These are phyloP conservation scores for Xylariaceae sp. DNA, from an alignment of 2,329 filamentous ascomycete species.

Conservation along the genomic window DNA sequence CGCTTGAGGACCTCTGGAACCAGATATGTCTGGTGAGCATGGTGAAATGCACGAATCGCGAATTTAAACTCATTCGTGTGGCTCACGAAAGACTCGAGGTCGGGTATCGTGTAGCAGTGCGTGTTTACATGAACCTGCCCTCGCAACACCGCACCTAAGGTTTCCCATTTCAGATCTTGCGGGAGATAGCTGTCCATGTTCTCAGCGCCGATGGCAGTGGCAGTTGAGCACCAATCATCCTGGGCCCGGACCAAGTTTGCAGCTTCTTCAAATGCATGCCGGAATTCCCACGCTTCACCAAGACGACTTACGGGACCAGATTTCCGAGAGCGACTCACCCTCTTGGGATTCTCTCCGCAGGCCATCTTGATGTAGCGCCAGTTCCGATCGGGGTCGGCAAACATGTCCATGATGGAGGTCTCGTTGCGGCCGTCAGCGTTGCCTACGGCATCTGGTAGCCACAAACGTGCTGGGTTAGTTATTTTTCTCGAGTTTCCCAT, in stretches of 20 bases:
- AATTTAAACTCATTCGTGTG: constrained; percentile 73
- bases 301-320: constrained; percentile 58
- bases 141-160: constrained; percentile 59
- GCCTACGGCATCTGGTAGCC: constrained; percentile 63
- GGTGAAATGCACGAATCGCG: constrained; percentile 64
- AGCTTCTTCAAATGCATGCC: constrained; percentile 65
- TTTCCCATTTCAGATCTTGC: constrained; percentile 62
- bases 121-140: constrained; percentile 69
- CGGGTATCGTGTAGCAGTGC: constrained; percentile 69
- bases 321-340: constrained; percentile 51
- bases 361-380: constrained; percentile 78
- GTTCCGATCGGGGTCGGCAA: constrained; percentile 62
- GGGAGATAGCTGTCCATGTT: constrained; percentile 58
- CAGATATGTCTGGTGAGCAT: constrained; percentile 65
- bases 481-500: too few species aligned
- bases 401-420: constrained; percentile 60
- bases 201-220: constrained; percentile 48
- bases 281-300: constrained; percentile 68
- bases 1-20: constrained; percentile 64
- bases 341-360: constrained; percentile 68
- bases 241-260: constrained; percentile 55
- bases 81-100: constrained; percentile 67
- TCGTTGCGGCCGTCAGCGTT: constrained; percentile 58
- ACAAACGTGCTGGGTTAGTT: too few species aligned
- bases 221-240: constrained; percentile 66